Evolutionary conservation across 179 eudicot species (phyloP), one percentile per base, ranked within the genome.

Genomic region (Heliamphora pulchella): DNA sequence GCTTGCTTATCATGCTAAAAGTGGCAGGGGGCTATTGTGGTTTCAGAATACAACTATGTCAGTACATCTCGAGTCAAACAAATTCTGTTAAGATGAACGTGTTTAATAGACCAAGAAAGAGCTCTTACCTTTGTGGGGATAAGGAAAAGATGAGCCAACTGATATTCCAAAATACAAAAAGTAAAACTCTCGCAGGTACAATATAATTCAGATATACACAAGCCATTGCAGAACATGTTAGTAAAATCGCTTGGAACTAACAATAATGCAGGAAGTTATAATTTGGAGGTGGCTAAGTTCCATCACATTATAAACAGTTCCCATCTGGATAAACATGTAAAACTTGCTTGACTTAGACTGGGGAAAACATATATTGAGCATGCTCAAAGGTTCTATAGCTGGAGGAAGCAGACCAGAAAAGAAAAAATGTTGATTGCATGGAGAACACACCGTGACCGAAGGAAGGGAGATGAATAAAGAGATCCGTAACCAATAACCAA

Each of bases 1-100:
- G 8, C 15, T 48, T 58, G 51, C 17, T 50, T n/a, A 58, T 48
- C 71, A 47, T 69, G 54, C 50, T 41, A 64, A 57, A 20, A 65
- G 4, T 22, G 39, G 53, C 22, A 41, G 44, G 62, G 72, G 53
- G 62, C 61, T n/a, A 64, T 64, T 31, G 54, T 18, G 31, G 47
- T 77, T 77, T 48, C 70, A 76, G 41, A 61, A 39, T 22, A 77
- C 61, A 77, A 22, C 5, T 50, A 50, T 22, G 18, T 64, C 47
- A 14, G 44, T 41, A 75, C 44, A 22, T 17, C 64, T 17, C 0
- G 2, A 75, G 31, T 3, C n/a, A 22, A 48, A 13, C 48, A 64
- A 48, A 77, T 39, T 74, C 50, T 2, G 20, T 2, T 61, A 47
- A 14, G 69, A 46, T 46, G 8, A 18, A 47, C 11, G 41, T 14